phyloP scores from a whole-genome alignment of 768 basidiomycete species.

The Suillus subaureus region DNA sequence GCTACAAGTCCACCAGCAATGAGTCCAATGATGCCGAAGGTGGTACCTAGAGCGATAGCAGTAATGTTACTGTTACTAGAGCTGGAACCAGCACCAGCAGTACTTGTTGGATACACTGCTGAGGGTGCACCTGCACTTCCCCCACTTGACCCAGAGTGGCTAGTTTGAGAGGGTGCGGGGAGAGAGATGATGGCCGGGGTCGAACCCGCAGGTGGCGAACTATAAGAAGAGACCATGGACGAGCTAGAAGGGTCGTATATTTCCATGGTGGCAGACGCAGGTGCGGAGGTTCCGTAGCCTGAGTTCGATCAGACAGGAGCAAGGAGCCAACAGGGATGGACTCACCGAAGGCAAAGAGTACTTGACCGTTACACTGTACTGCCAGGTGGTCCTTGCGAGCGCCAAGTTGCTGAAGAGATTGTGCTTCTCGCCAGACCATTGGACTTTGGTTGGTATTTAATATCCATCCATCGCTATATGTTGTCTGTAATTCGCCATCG shows the following conservation, averaged over 20 bases:
- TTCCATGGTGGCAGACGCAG: conserved; percentile 52
- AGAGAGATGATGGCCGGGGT: conserved; percentile 36
- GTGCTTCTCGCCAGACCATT: conserved; percentile 60
- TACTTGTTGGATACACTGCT: conserved; percentile 14
- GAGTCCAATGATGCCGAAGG: conserved; percentile 62
- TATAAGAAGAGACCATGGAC: conserved; percentile 45
- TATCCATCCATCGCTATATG: conserved; percentile 71
- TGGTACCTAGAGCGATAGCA: conserved; percentile 62
- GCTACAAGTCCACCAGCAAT: conserved; percentile 43
- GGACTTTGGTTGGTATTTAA: conserved; percentile 58
- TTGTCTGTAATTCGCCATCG: conserved; percentile 53
- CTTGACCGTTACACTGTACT: conserved; percentile 55
- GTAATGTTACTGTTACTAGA: conserved; percentile 32
- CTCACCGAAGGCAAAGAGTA: conserved; percentile 82
- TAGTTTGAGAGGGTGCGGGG: conserved; percentile 36
- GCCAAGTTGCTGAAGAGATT: conserved; percentile 58
- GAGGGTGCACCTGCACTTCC: conserved; percentile 11
- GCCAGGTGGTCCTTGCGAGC: conserved; percentile 76
- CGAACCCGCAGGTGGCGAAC: conserved; percentile 33
- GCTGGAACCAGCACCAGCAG: conserved; percentile 14
- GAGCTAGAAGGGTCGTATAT: conserved; percentile 49
- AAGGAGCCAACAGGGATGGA: conserved; percentile 10
- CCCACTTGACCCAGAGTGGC: conserved; percentile 15
- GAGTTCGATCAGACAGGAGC: conserved; percentile 10
- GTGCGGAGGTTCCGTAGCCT: conserved; percentile 36